These are phyloP conservation scores for Colletotrichum theobromicola DNA, from an alignment of 2,329 filamentous ascomycete genomes.

Conservation along the genomic window DNA sequence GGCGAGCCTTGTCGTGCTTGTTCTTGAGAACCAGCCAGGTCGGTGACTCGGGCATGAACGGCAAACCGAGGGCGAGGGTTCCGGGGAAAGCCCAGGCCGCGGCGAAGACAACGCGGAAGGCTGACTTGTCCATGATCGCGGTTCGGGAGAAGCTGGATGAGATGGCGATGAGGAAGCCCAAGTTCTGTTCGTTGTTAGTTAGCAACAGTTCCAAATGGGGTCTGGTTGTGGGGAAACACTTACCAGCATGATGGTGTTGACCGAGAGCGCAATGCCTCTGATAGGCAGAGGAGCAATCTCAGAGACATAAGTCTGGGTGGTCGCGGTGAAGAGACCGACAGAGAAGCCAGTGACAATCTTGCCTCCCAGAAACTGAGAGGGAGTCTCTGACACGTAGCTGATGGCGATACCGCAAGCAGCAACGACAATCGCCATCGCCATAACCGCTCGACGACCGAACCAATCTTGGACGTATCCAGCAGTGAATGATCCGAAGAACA, in stretches of 20 bases:
- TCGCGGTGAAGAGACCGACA: slow-evolving; percentile 21
- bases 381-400: slow-evolving; percentile 18
- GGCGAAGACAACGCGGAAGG: slow-evolving; percentile 34
- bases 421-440: slow-evolving; percentile 15
- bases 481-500: slow-evolving; percentile 22
- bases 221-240: not conserved
- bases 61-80: slow-evolving; percentile 5
- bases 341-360: slow-evolving; percentile 27
- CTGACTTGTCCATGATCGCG: slow-evolving; percentile 36
- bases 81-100: slow-evolving; percentile 32
- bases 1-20: slow-evolving; percentile 32
- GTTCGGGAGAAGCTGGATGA: slow-evolving; percentile 39
- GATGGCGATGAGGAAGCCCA: slow-evolving; percentile 30
- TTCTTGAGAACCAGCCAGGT: slow-evolving; percentile 41
- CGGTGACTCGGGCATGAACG: slow-evolving; percentile 43
- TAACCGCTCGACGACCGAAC: slow-evolving; percentile 22
- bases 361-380: slow-evolving; percentile 22
- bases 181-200: not conserved
- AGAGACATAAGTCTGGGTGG: slow-evolving; percentile 37
- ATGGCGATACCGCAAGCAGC: slow-evolving; percentile 22
- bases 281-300: slow-evolving; percentile 37
- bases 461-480: slow-evolving; percentile 24
- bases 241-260: slow-evolving; percentile 45
- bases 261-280: slow-evolving; percentile 40
- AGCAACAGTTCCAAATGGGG: not conserved